Evolutionary conservation across 2,329 filamentous ascomycete genomes (phyloP).

Genomic region (Fusarium nisikadoi): DNA sequence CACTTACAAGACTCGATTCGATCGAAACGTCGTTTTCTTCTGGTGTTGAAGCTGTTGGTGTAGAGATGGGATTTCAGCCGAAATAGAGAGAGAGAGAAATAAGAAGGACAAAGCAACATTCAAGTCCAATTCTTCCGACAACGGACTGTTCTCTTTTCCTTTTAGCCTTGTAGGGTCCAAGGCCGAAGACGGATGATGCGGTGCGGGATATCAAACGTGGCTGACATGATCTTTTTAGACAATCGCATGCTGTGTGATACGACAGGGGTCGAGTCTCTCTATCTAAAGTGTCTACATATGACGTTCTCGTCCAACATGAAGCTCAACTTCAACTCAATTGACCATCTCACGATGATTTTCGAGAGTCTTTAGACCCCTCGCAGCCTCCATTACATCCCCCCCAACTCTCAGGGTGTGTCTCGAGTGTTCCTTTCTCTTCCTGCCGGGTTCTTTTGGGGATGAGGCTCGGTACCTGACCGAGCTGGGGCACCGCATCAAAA

Average conservation of each 20-base stretch:
- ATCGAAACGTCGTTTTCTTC: slow-evolving; percentile 13
- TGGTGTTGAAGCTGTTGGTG: slow-evolving; percentile 19
- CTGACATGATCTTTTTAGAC: slow-evolving; percentile 37
- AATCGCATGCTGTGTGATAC: slow-evolving; percentile 17
- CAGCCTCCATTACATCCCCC: slow-evolving; percentile 11
- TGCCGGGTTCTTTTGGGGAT: slow-evolving; percentile 29
- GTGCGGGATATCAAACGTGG: slow-evolving; percentile 29
- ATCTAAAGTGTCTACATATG: slow-evolving; percentile 34
- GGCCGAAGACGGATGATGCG: slow-evolving; percentile 35
- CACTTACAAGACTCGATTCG: slow-evolving; percentile 28
- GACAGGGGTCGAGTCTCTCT: slow-evolving; percentile 27
- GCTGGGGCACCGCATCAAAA: slow-evolving; percentile 36
- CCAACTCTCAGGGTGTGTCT: slow-evolving; percentile 34
- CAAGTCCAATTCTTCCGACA: slow-evolving; percentile 36
- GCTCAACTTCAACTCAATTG: slow-evolving; percentile 24
- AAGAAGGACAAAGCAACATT: slow-evolving; percentile 24
- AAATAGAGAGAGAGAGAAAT: slow-evolving; percentile 29
- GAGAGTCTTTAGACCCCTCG: slow-evolving; percentile 20
- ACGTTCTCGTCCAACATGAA: slow-evolving; percentile 25
- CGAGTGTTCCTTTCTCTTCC: slow-evolving; percentile 27
- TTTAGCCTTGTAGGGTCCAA: slow-evolving; percentile 34
- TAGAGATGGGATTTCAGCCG: slow-evolving; percentile 28
- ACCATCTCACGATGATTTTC: slow-evolving; percentile 31
- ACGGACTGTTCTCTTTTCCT: slow-evolving; percentile 41
- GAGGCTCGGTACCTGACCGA: slow-evolving; percentile 44